Base-by-base conservation (phyloP, 306 rosid species). In the Ormosia semicastrata region DNA sequence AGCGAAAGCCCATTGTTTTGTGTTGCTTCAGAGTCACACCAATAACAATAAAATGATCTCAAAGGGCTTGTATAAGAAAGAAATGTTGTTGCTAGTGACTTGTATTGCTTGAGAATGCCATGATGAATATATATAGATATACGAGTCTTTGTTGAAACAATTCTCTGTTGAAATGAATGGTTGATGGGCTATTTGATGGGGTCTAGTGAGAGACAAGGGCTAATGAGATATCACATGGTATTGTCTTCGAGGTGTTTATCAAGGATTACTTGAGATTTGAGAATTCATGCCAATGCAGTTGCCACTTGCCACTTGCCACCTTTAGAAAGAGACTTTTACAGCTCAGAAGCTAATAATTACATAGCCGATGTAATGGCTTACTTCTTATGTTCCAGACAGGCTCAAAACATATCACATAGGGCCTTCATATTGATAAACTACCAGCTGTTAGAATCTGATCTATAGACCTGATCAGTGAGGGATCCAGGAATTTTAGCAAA, bases 81-180 rank as follows among this genome's bases (percentile, higher is more conserved):
- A 67, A 56, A 44, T 71, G 17, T 71, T 77, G 60, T 73, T 36
- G 18, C 8, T 29, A 66, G 65, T 79, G 83, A 41, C 14, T 14
- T 85, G 73, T 76, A 76, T 40, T 76, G 64, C 36, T 77, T 75
- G 74, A 76, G 77, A 71, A 64, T 32, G 59, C 53, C 39, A 56
- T 24, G 60, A 14, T 71, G 34, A 40, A 36, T 77, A 59, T 82
- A 77, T 78, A 85, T 82, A 81, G 54, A 71, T 68, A 50, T 34
- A 50, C 2, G 11, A 58, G 54, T 59, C 36, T 44, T 5, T 56
- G 60, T 68, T 36, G 66, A 78, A 43, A 40, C 7, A 39, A 34
- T 8, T 80, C 59, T 81, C 39, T 72, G 3, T 3, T 44, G 30
- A 82, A 75, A 13, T 57, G 46, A 56, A 77, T 56, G 81, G 71